Evolutionary conservation across 352 stramenopile genomes (phyloP), one percentile per base, ranked within the genome.

Genomic region (Phytophthora melonis): DNA sequence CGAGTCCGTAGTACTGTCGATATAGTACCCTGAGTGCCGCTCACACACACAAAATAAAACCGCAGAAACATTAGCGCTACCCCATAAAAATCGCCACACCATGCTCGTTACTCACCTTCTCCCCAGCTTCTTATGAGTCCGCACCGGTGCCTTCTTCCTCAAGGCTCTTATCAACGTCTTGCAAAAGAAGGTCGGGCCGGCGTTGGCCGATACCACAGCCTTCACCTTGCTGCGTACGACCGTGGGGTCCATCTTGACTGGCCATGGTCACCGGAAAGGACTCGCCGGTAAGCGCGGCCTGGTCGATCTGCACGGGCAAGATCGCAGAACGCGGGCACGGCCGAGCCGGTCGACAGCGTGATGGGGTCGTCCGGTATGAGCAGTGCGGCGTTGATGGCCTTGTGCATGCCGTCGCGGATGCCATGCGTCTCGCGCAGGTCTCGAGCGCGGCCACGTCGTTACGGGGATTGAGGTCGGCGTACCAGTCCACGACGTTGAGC

Each of bases 291-390:
- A 99, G 84, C 45, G 90, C 89, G 30, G 95, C 91, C 79, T 98
- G 91, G 75, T 98, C 91, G 56, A 98, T 93, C 67, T 97, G 84
- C 53, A 99, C 76, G 14, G 80, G 64, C n/a, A n/a, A n/a, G 62
- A 30, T 94, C 78, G 62, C 95, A 91, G 83, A 99, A 97, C 0
- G 96, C 96, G 5, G 97, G 97, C 25, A 99, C 89, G 11, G 94
- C 92, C 3, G 93, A 90, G 16, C 97, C 97, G 8, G 93, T 74
- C 13, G 82, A 80, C 5, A 99, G 78, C 36, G 94, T 88, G n/a
- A 99, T 72, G 43, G 98, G 79, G 78, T 99, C 97, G 27, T 97
- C 97, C 14, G 95, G 96, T 39, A 99, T 96, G 27, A 99, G 85
- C 49, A 93, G 66, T 45, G 93, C 80, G 2, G 91, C 91, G 76